These are phyloP conservation scores for Wickerhamomyces bovis DNA, from an alignment of 805 yeast species.

Conservation along the genomic window DNA sequence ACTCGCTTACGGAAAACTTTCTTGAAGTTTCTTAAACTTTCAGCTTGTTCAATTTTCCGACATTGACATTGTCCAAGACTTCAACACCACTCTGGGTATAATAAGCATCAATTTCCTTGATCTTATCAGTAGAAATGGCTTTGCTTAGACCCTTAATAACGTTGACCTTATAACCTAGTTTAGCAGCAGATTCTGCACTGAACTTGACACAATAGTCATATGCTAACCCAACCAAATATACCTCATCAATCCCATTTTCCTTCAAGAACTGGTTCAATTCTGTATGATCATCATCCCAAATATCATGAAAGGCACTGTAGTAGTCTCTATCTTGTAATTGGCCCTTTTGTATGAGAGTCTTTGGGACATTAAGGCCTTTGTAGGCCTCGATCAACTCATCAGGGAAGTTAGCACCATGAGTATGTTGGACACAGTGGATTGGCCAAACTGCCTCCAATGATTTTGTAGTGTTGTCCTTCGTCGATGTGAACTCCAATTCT, in stretches of 20 bases:
- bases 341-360: constrained; percentile 63
- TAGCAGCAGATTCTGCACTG: constrained; percentile 66
- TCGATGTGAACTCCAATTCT: constrained; percentile 42
- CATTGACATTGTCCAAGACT: constrained; percentile 15
- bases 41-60: background rate
- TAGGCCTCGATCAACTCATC: constrained; percentile 34
- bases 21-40: background rate
- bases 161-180: constrained; percentile 54
- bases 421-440: constrained; percentile 75
- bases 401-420: constrained; percentile 63
- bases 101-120: constrained; percentile 28
- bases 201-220: constrained; percentile 80
- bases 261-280: constrained; percentile 48
- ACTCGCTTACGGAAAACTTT: background rate
- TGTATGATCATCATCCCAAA: constrained; percentile 68
- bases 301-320: constrained; percentile 81
- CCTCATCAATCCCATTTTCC: constrained; percentile 45
- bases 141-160: constrained; percentile 53
- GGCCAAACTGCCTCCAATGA: constrained; percentile 70
- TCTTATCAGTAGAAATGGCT: constrained; percentile 46
- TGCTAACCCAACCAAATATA: constrained; percentile 77
- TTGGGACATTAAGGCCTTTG: constrained; percentile 29
- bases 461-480: constrained; percentile 30
- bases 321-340: constrained; percentile 67
- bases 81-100: constrained; percentile 31